phyloP scores from a whole-genome alignment of 352 stramenopile genomes.

The Lagenidium sp. region DNA sequence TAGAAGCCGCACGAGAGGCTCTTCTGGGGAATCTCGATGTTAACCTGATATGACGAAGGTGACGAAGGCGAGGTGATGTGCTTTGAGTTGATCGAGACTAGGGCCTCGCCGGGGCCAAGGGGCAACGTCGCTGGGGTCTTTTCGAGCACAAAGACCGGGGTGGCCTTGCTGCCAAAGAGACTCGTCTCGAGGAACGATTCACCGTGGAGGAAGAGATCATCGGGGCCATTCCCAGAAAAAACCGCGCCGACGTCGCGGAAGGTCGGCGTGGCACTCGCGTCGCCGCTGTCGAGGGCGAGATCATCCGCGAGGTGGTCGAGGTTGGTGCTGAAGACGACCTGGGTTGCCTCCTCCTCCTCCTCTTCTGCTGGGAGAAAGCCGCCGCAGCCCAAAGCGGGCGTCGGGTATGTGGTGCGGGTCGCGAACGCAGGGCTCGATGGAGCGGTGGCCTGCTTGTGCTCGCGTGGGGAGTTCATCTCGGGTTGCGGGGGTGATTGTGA shows the following conservation, averaged over 20 bases:
- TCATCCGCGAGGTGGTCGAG: not conserved
- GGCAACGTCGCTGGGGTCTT: conserved; percentile 3
- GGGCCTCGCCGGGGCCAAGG: no score
- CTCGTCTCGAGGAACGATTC: conserved; percentile 16
- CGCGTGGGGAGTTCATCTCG: no score
- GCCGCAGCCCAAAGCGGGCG: not conserved
- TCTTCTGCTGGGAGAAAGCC: not conserved
- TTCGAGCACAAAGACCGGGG: conserved; percentile 20
- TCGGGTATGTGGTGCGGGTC: not conserved
- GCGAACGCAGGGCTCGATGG: conserved; percentile 22
- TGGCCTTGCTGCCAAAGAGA: conserved; percentile 9
- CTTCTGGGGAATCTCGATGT: conserved; percentile 46
- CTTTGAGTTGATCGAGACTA: not conserved
- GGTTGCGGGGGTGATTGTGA: no score
- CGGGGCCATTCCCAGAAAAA: no score
- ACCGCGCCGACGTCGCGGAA: conserved; percentile 2
- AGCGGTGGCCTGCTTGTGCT: conserved; percentile 24
- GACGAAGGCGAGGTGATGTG: conserved; percentile 28
- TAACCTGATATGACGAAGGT: conserved; percentile 22
- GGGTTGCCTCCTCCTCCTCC: not conserved
- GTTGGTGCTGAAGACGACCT: not conserved
- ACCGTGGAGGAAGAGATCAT: conserved; percentile 3
- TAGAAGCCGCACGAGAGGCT: conserved; percentile 33
- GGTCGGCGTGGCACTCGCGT: conserved; percentile 4
- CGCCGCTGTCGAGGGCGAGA: conserved; percentile 1